Base-by-base conservation (phyloP, 768 basidiomycete genomes). In the Solioccasus polychromus region DNA sequence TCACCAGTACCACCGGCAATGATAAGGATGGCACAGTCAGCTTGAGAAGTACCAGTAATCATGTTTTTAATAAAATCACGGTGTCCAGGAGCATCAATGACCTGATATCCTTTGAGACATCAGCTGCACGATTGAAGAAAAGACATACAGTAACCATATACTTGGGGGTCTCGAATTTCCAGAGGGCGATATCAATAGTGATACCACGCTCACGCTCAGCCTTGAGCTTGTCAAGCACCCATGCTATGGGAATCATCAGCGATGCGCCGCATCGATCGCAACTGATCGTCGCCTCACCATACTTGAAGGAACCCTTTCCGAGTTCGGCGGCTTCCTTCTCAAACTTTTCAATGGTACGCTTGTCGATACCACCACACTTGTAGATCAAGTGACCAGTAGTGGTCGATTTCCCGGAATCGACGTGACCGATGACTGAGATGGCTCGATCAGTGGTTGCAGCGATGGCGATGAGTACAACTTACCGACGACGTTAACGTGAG, bases 61-160 rank as follows among this genome's bases (percentile, higher is more conserved):
- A 94, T 96, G 91, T 96, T 99, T 79, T 99, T 99, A 83, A 99
- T 99, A 77, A 99, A 99, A 69, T 99, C 96, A 84, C 96, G 93
- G 73, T 96, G 94, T 68, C 95, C 95, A 38, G 96, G 96, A 70
- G 96, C 96, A 69, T 98, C 96, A 62, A 98, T 98, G 76, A 99
- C 92, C 92, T 90, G 57, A 42, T 39, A 52, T n/a, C 2, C 18
- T 8, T 37, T 42, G 20, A 48, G 45, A 4, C n/a, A 17, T 36
- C 48, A 8, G 18, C 12, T 25, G 15, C 18, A 9, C 19, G 18
- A n/a, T 14, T 3, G 18, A 32, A 38, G 39, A 42, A 29, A 18
- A 19, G 24, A 76, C 88, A 48, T 71, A 92, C 90, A 35, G 90
- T 92, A 62, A 96, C 91, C 76, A 83, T 80, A 81, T 68, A 98